phyloP scores from a whole-genome alignment of 2,329 filamentous ascomycete genomes.

The Thelonectria blattea region DNA sequence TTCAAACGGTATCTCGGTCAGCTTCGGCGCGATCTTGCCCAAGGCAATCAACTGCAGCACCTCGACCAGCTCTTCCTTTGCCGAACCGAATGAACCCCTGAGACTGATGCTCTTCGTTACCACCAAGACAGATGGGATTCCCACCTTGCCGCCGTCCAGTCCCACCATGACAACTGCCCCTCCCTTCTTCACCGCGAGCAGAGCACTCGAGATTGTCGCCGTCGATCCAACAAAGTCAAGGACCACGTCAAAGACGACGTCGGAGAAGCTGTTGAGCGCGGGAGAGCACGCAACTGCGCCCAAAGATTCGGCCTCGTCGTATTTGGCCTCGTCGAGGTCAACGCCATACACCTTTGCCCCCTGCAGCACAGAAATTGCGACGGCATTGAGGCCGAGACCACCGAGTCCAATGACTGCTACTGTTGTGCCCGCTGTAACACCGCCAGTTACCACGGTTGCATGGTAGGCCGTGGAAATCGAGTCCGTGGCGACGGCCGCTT shows the following conservation, averaged over 20 bases:
- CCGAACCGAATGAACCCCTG: constrained; percentile 15
- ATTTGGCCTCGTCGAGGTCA: constrained; percentile 19
- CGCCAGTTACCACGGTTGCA: constrained; percentile 11
- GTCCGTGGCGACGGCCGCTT: constrained; percentile 22
- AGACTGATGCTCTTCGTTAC: constrained; percentile 17
- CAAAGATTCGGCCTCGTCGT: constrained; percentile 6
- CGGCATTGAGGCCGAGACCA: constrained; percentile 20
- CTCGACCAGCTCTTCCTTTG: constrained; percentile 15
- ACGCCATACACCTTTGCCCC: constrained; percentile 22
- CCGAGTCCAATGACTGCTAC: constrained; percentile 17
- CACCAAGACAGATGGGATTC: constrained; percentile 7
- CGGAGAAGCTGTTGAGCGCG: constrained; percentile 1
- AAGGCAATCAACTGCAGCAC: constrained; percentile 13
- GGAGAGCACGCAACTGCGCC: constrained; percentile 9
- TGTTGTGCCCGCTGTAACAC: constrained; percentile 5
- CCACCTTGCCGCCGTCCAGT: constrained; percentile 1
- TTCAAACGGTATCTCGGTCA: constrained; percentile 18
- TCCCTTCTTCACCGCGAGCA: not conserved
- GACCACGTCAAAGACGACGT: constrained; percentile 4
- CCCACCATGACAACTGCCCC: constrained; percentile 17
- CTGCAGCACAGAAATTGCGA: constrained; percentile 10
- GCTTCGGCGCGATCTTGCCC: constrained; percentile 11
- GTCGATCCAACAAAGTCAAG: constrained; percentile 10
- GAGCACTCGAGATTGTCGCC: not conserved
- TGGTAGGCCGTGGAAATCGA: constrained; percentile 22